Percentiles rank a stretch among this genome's conserved stretches.
phyloP scores from a whole-genome alignment of 306 rosid species.

The Sindora glabra region DNA sequence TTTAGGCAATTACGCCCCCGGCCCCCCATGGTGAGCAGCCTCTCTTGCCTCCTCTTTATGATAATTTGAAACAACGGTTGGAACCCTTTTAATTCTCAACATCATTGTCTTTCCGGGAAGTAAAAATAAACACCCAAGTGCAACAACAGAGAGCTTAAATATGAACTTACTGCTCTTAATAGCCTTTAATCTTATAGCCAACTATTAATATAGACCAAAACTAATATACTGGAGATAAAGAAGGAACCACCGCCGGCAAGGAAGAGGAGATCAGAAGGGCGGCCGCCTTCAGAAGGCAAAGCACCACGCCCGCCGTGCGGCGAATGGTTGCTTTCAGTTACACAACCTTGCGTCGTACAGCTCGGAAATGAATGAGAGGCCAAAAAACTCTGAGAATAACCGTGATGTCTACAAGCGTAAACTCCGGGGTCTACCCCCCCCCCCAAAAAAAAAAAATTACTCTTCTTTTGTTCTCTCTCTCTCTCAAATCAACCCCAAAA shows the following conservation, averaged over 20 bases:
- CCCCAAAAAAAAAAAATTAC: too few relatives aligned
- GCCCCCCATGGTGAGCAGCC: slow-evolving; percentile 48
- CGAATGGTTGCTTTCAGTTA: slow-evolving; percentile 74
- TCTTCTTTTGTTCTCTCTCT: background rate
- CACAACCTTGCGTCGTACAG: slow-evolving; percentile 69
- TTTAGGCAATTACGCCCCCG: slow-evolving; percentile 83
- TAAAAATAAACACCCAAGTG: slow-evolving; percentile 11
- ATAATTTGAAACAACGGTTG: slow-evolving; percentile 80
- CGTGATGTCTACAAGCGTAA: slow-evolving; percentile 90
- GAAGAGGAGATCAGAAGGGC: slow-evolving; percentile 96
- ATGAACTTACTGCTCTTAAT: slow-evolving; percentile 11
- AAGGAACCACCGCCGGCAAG: slow-evolving; percentile 84
- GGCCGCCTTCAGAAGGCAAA: slow-evolving; percentile 98
- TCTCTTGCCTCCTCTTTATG: slow-evolving; percentile 71
- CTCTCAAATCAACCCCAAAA: background rate
- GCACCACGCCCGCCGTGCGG: slow-evolving; percentile 99
- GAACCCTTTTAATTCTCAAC: slow-evolving; percentile 89
- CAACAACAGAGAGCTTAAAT: background rate
- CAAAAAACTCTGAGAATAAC: slow-evolving; percentile 73
- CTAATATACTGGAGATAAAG: background rate
- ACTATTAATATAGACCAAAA: background rate
- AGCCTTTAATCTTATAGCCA: background rate
- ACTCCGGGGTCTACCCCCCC: slow-evolving; percentile 63
- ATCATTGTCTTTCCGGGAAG: slow-evolving; percentile 17
- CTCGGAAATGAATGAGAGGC: slow-evolving; percentile 60